phyloP scores from a whole-genome alignment of 2,329 filamentous ascomycete genomes.

The Phialemoniopsis sp. region DNA sequence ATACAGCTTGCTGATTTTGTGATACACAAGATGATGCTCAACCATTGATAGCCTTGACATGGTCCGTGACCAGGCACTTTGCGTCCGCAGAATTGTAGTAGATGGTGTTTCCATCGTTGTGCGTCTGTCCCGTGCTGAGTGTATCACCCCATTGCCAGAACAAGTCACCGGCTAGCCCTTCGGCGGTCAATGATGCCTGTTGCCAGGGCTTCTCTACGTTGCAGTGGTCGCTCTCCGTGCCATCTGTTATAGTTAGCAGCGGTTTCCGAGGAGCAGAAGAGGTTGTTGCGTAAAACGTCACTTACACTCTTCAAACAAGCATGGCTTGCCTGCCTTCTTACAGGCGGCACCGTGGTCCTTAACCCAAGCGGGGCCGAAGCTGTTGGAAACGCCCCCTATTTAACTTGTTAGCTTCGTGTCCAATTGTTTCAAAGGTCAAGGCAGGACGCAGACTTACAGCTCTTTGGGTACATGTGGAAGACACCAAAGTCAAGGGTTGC shows the following conservation, averaged over 20 bases:
- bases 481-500: conserved; percentile 46
- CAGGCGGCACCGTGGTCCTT: conserved; percentile 30
- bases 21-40: too few species aligned
- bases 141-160: conserved; percentile 37
- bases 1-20: too few species aligned
- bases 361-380: conserved; percentile 31
- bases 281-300: too few species aligned
- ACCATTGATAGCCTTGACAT: conserved; percentile 27
- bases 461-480: conserved; percentile 31
- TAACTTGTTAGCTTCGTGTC: background rate
- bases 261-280: too few species aligned
- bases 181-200: conserved; percentile 20
- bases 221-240: conserved; percentile 15
- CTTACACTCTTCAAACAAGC: conserved; percentile 35
- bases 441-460: conserved; percentile 15
- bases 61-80: conserved; percentile 38
- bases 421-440: background rate
- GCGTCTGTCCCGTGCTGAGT: conserved; percentile 33
- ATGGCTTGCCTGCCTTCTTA: conserved; percentile 31
- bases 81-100: conserved; percentile 35
- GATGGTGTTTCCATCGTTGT: conserved; percentile 40
- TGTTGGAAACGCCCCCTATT: conserved; percentile 22
- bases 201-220: conserved; percentile 21
- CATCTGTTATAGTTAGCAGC: conserved; percentile 10
- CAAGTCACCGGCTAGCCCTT: conserved; percentile 27